phyloP scores from a whole-genome alignment of 2,329 filamentous ascomycete species.

The Hymenoscyphus fructigenus region DNA sequence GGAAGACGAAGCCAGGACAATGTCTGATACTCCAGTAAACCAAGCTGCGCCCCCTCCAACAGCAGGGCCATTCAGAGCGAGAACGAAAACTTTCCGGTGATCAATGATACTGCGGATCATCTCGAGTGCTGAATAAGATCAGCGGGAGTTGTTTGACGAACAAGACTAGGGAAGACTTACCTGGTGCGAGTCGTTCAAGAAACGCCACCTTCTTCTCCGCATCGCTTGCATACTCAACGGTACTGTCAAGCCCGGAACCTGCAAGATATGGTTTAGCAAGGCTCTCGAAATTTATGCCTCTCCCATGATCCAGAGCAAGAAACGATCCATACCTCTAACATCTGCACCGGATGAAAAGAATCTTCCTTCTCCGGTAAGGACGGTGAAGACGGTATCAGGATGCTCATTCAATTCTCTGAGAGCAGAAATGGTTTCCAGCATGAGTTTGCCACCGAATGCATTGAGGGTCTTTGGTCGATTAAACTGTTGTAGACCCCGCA shows the following conservation, averaged over 20 bases:
- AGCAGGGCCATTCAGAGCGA: constrained; percentile 50
- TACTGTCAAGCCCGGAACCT: constrained; percentile 17
- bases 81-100: constrained; percentile 50
- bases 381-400: constrained; percentile 50
- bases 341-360: constrained; percentile 52
- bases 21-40: constrained; percentile 50
- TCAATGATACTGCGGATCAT: constrained; percentile 48
- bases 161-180: constrained; percentile 9
- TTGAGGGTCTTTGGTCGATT: constrained; percentile 50
- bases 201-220: constrained; percentile 33
- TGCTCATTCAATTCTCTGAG: constrained; percentile 46
- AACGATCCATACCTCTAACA: constrained; percentile 39
- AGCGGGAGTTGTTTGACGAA: not conserved
- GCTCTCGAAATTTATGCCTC: not conserved
- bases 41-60: constrained; percentile 51
- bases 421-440: constrained; percentile 44
- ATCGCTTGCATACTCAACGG: constrained; percentile 19
- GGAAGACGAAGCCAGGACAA: constrained; percentile 45
- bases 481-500: constrained; percentile 35
- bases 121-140: constrained; percentile 32
- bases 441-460: constrained; percentile 47
- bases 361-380: constrained; percentile 49
- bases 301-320: not conserved
- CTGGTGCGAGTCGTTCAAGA: constrained; percentile 23
- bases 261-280: not conserved